These are phyloP conservation scores for Crepidotus variabilis DNA, from an alignment of 768 basidiomycete species.

Conservation along the genomic window DNA sequence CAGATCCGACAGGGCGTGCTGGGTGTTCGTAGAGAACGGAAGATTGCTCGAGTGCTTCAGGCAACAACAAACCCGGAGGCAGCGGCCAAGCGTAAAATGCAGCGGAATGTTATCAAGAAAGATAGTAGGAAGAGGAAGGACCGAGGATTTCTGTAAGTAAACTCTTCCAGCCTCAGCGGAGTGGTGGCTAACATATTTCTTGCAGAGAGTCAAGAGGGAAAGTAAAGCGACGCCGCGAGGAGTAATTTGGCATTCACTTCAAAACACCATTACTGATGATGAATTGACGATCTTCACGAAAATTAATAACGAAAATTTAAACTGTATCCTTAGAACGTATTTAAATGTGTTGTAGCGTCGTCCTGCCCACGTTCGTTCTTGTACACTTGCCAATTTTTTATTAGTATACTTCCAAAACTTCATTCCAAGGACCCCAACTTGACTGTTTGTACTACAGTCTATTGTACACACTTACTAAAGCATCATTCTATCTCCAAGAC, in stretches of 20 bases:
- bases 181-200: not conserved
- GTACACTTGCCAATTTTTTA: not conserved
- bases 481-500: too few species aligned
- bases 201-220: slow-evolving; percentile 6
- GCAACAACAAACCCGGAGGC: slow-evolving; percentile 69
- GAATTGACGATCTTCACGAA: not conserved
- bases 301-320: not conserved
- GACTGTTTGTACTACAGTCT: not conserved
- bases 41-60: slow-evolving; percentile 55
- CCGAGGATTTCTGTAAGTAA: slow-evolving; percentile 50
- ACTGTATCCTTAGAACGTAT: not conserved
- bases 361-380: not conserved
- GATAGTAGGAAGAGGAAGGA: slow-evolving; percentile 82
- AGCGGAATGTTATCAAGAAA: slow-evolving; percentile 74
- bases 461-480: too few species aligned
- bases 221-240: slow-evolving; percentile 3
- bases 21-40: slow-evolving; percentile 67
- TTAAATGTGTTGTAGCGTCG: not conserved
- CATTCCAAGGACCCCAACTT: not conserved
- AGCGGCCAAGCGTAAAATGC: slow-evolving; percentile 71
- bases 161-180: not conserved
- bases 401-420: not conserved
- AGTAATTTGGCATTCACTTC: not conserved
- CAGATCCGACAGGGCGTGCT: slow-evolving; percentile 71
- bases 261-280: not conserved